These are phyloP conservation scores for Pinus albicaulis DNA, from an alignment of 75 land plant genomes.

Conservation along the genomic window DNA sequence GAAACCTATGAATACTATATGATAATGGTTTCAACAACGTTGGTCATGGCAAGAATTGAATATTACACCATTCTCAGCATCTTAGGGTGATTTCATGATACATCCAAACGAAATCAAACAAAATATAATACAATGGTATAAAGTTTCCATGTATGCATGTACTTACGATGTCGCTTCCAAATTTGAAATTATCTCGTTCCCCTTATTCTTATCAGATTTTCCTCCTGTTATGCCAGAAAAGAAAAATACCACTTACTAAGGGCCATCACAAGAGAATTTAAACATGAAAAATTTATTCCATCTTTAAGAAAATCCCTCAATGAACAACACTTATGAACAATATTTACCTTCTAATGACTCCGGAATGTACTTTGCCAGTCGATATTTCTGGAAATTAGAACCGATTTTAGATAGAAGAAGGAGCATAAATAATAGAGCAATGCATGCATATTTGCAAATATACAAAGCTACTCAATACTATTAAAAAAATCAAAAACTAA, in stretches of 20 bases:
- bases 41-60: no score
- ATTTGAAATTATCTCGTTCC: conserved; percentile 1
- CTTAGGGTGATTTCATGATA: not conserved
- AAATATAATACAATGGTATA: not conserved
- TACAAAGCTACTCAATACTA: not conserved
- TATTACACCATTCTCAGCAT: no score
- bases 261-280: not conserved
- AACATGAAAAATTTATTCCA: no score
- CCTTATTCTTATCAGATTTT: conserved; percentile 13
- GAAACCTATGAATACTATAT: no score
- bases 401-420: not conserved
- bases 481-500: not conserved
- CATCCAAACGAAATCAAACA: not conserved
- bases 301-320: no score
- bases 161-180: conserved; percentile 11
- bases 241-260: not conserved
- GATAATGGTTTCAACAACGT: no score
- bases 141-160: not conserved
- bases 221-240: not conserved
- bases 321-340: not conserved
- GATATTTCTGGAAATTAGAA: conserved; percentile 54
- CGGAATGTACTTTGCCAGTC: conserved; percentile 62
- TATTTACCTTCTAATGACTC: conserved; percentile 52
- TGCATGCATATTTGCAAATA: not conserved
- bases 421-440: not conserved